phyloP scores from a whole-genome alignment of 2,329 filamentous ascomycete species.

The Celoporthe dispersa region DNA sequence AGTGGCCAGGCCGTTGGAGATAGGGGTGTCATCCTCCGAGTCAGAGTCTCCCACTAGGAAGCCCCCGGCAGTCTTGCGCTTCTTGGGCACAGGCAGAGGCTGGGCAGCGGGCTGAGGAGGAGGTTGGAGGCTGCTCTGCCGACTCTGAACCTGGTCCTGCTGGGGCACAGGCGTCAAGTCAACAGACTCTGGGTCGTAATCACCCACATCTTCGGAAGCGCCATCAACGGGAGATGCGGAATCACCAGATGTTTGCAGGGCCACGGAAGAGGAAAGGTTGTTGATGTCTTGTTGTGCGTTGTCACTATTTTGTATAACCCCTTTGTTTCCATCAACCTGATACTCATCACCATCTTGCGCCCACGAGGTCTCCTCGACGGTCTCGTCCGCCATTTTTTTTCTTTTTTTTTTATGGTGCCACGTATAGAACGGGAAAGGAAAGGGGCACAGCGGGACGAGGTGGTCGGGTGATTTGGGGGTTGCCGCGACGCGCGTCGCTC shows the following conservation, averaged over 20 bases:
- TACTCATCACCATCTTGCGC: constrained; percentile 57
- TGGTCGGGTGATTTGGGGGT: neutral
- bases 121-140: constrained; percentile 30
- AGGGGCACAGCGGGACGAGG: constrained; percentile 3
- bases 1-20: constrained; percentile 32
- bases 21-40: constrained; percentile 52
- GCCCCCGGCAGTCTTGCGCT: constrained; percentile 64
- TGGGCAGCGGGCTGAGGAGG: constrained; percentile 40
- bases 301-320: constrained; percentile 46
- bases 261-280: constrained; percentile 46
- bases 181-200: constrained; percentile 64
- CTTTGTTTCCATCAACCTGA: constrained; percentile 53
- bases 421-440: neutral
- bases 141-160: constrained; percentile 19
- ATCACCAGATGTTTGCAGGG: constrained; percentile 55
- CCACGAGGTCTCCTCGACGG: constrained; percentile 48
- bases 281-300: constrained; percentile 53
- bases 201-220: constrained; percentile 55
- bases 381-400: constrained; percentile 23
- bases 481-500: neutral
- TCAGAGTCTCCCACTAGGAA: constrained; percentile 66
- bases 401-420: constrained; percentile 4
- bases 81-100: constrained; percentile 45
- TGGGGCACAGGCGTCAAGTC: constrained; percentile 39
- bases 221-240: constrained; percentile 47